Base-by-base conservation (phyloP, 2,329 filamentous ascomycete genomes). In the Xylariales sp. region DNA sequence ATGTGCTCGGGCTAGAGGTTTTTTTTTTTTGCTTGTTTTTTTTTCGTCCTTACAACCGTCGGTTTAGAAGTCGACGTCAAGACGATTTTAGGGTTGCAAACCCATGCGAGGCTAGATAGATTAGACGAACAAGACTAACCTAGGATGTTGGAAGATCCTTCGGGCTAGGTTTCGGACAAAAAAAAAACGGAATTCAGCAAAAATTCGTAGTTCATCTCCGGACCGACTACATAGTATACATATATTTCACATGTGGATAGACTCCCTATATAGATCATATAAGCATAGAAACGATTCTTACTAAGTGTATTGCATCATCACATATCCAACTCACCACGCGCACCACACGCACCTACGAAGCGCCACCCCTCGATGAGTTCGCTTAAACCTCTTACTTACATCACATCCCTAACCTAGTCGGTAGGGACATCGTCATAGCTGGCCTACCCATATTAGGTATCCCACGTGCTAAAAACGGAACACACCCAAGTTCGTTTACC, bases 401-500 rank as follows among this genome's bases (percentile, higher is more conserved):
- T 23, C 23, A 23, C 23, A 23, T 23, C 23, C 23, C 23, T 23
- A 23, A 23, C 23, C 23, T 23, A 23, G 23, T 23, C 23, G 23
- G 23, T 23, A 23, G 23, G 23, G 2, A 2, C 23, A 23, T 23
- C 23, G 23, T 23, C 23, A 23, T 23, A 23, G 23, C 23, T 23
- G 23, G 23, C 23, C 23, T 23, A 23, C 2, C 23, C 23, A 23
- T 23, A 23, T 23, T 23, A 23, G 23, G 23, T 23, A 23, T 23
- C 8, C 36, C 36, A 16, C 18, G 5, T 55, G 34, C 52, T 55
- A 55, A 55, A 55, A 55, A 55, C 43, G 43, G 23, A 30, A 53
- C 4, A 3, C 30, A 30, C 18, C 7, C 3, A 49, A 28, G 9
- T 49, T 14, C 30, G 36, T 39, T 5, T 7, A 9, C 46, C n/a